Percentiles rank a stretch among this genome's conserved stretches.
These are phyloP conservation scores for Kluyveromyces starmeri DNA, from an alignment of 805 yeast genomes.

Conservation along the genomic window DNA sequence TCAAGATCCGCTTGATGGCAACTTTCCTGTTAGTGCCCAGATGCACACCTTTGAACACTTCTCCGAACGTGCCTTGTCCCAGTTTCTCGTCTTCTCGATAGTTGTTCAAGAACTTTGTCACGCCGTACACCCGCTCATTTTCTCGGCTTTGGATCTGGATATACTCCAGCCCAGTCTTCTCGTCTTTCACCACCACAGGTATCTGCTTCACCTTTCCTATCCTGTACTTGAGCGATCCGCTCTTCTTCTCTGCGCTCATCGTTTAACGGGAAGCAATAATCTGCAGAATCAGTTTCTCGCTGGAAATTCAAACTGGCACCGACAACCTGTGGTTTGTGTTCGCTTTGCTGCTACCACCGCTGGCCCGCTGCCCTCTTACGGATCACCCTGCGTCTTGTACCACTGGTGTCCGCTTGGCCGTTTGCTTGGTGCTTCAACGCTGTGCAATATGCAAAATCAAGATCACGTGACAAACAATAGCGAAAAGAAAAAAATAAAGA, in stretches of 20 bases:
- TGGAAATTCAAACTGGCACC: too few relatives aligned
- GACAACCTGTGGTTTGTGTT: too few relatives aligned
- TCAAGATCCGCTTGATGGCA: constrained; percentile 80
- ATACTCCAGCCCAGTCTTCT: constrained; percentile 18
- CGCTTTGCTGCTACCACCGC: too few relatives aligned
- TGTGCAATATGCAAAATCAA: too few relatives aligned
- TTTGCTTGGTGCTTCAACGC: too few relatives aligned
- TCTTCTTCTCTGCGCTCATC: not conserved
- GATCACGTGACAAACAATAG: too few relatives aligned
- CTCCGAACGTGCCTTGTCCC: constrained; percentile 86
- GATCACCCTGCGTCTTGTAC: too few relatives aligned
- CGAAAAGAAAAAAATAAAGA: too few relatives aligned
- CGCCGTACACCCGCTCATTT: constrained; percentile 26
- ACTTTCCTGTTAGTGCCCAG: constrained; percentile 46
- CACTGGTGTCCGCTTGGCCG: too few relatives aligned
- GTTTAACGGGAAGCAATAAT: too few relatives aligned
- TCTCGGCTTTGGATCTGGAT: constrained; percentile 20
- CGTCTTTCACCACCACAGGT: constrained; percentile 23
- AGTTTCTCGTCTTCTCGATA: constrained; percentile 37
- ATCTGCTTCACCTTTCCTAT: constrained; percentile 30
- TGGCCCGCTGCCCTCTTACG: too few relatives aligned
- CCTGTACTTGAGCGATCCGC: constrained; percentile 21
- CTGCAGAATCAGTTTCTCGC: too few relatives aligned
- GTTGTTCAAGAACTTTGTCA: constrained; percentile 23
- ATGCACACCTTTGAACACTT: constrained; percentile 69